Evolutionary conservation across 2,329 filamentous ascomycete species (phyloP).

Genomic region (Epichloe aotearoae): DNA sequence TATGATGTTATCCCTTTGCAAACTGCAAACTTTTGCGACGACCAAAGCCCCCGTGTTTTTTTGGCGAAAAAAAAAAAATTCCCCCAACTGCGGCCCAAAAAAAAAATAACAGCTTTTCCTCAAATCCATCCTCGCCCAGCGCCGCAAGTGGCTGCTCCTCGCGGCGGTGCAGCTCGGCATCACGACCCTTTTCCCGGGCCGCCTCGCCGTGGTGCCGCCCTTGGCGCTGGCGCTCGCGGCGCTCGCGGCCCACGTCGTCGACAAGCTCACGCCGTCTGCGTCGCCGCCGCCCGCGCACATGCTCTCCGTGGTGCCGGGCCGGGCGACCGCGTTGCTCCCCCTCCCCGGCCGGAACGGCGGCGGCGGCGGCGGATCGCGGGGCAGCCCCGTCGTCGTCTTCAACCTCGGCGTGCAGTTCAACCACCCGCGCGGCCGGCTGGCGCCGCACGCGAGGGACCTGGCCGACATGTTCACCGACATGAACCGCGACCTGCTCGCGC

Average conservation of each 20-base stretch:
- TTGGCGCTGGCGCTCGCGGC: conserved; percentile 17
- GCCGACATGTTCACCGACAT: conserved; percentile 26
- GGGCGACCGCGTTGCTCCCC: conserved; percentile 22
- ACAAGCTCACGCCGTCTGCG: conserved; percentile 8
- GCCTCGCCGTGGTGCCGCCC: conserved; percentile 22
- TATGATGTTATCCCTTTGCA: conserved; percentile 7
- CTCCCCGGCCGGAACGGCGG: conserved; percentile 15
- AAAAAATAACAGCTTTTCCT: background rate
- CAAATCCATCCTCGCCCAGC: conserved; percentile 22
- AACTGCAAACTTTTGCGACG: background rate
- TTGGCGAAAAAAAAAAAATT: too few relatives aligned
- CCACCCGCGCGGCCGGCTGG: conserved; percentile 35
- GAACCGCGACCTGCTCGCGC: conserved; percentile 19
- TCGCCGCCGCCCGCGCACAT: conserved; percentile 7
- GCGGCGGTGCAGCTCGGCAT: conserved; percentile 22
- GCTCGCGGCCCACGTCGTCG: conserved; percentile 16
- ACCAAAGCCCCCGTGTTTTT: too few relatives aligned
- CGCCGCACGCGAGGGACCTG: conserved; percentile 29
- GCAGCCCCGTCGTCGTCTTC: conserved; percentile 26
- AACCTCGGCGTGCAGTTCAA: conserved; percentile 31
- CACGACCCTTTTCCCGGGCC: conserved; percentile 19
- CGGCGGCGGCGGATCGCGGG: conserved; percentile 11
- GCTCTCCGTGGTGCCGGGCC: conserved; percentile 18
- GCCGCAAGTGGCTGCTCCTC: conserved; percentile 19
- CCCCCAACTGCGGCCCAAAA: background rate